Conservation (phyloP, 75 land plant species). For the Isoetes taiwanensis region DNA sequence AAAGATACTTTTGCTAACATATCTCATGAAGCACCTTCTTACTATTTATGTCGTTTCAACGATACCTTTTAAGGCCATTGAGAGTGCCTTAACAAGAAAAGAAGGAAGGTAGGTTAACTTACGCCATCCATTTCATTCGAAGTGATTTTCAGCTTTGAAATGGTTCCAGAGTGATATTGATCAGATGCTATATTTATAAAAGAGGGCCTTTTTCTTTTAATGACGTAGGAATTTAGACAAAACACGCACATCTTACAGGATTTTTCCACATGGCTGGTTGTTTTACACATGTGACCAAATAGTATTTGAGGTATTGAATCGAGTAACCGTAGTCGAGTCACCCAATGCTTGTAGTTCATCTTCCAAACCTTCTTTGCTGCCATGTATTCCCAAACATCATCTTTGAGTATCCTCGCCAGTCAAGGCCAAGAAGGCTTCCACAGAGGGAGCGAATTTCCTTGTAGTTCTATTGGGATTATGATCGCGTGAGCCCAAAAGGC, state of each 20-base stretch:
- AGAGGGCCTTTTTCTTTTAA: background rate
- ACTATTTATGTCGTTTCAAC: constrained; percentile 74
- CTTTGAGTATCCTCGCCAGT: constrained; percentile 72
- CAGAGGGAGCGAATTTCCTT: too few species aligned
- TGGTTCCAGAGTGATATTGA: too few species aligned
- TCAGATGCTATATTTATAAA: too few species aligned
- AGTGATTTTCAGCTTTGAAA: constrained; percentile 90
- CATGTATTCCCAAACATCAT: constrained; percentile 51
- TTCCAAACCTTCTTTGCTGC: constrained; percentile 26
- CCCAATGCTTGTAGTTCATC: constrained; percentile 19
- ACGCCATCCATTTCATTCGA: constrained; percentile 66
- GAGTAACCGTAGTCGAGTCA: constrained; percentile 18
- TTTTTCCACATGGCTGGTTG: constrained; percentile 6
- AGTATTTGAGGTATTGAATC: constrained; percentile 21
- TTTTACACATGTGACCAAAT: background rate
- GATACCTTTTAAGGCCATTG: constrained; percentile 57
- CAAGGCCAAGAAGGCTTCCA: too few species aligned
- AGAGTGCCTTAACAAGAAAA: constrained; percentile 78
- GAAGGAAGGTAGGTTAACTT: constrained; percentile 82
- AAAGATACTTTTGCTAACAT: constrained; percentile 57
- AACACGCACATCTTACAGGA: constrained; percentile 17
- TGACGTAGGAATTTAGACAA: background rate
- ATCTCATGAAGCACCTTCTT: constrained; percentile 67
- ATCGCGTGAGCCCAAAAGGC: too few species aligned
- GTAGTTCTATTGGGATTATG: too few species aligned